A percentile compares a stretch with the other conserved stretches of the same genome.
Conservation (phyloP, 2,329 filamentous ascomycete species). For the Fusarium ramigenum region DNA sequence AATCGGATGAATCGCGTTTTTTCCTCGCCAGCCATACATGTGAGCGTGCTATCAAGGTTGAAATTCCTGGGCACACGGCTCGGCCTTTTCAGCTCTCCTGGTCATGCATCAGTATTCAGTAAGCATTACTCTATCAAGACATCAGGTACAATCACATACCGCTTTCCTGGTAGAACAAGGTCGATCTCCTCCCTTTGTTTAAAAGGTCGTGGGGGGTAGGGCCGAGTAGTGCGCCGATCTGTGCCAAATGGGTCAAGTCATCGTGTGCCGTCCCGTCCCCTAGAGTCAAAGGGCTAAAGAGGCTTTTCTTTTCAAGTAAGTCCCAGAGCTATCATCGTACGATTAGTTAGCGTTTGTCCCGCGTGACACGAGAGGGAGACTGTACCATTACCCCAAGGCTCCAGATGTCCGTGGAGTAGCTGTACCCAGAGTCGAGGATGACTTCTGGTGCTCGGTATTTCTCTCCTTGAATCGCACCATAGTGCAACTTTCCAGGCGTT, state of each 20-base stretch:
- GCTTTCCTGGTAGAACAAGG: neutral
- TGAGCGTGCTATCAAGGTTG: neutral
- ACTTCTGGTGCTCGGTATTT: conserved; percentile 36
- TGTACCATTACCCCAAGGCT: conserved; percentile 38
- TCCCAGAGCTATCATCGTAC: conserved; percentile 9
- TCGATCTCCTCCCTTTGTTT: neutral
- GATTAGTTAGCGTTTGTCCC: neutral
- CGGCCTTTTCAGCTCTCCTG: neutral
- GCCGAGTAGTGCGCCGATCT: conserved; percentile 11
- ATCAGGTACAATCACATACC: neutral
- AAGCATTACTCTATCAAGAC: fast-evolving
- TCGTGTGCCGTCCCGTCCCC: conserved; percentile 2
- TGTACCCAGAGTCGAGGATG: conserved; percentile 33
- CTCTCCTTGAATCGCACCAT: conserved; percentile 24
- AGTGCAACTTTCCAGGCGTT: neutral
- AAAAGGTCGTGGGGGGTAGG: neutral
- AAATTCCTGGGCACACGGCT: neutral
- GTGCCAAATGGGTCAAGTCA: conserved; percentile 4
- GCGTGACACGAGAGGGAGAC: fast-evolving
- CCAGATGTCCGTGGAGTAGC: conserved; percentile 35
- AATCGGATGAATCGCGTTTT: neutral
- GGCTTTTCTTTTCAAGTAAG: conserved; percentile 8
- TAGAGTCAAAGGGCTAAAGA: neutral
- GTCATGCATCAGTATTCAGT: neutral
- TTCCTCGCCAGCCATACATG: neutral